Percentiles rank a stretch among this genome's conserved stretches.
phyloP scores from a whole-genome alignment of 495 filamentous ascomycete genomes.

The Penicillium herquei region DNA sequence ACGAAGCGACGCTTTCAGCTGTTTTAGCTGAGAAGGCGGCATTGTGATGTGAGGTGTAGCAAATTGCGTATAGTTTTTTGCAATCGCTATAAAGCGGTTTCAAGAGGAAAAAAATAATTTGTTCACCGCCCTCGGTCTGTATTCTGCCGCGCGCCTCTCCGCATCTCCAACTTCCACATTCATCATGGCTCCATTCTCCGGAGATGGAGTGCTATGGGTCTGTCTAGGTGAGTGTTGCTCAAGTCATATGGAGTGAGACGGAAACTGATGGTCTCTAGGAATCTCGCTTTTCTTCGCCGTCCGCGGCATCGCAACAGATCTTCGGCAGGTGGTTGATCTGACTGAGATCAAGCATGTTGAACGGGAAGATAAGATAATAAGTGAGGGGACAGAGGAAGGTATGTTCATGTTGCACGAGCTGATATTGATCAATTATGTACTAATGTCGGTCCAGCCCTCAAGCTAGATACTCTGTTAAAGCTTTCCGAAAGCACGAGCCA shows the following conservation, averaged over 20 bases:
- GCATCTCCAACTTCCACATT: constrained; percentile 32
- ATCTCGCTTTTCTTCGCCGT: constrained; percentile 47
- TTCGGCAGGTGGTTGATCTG: constrained; percentile 45
- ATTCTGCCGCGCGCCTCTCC: constrained; percentile 39
- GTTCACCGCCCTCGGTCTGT: constrained; percentile 31
- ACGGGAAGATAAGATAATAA: constrained; percentile 44
- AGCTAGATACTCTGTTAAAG: constrained; percentile 49
- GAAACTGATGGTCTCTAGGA: constrained; percentile 24
- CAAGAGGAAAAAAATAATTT: constrained; percentile 25
- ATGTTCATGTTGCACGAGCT: neutral
- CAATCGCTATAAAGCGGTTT: neutral
- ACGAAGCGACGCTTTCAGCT: constrained; percentile 82
- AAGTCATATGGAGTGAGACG: neutral
- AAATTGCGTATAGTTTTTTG: constrained; percentile 20
- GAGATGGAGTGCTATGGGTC: constrained; percentile 45
- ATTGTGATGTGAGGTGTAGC: constrained; percentile 49
- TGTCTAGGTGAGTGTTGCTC: constrained; percentile 35
- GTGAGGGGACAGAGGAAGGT: constrained; percentile 51
- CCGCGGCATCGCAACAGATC: constrained; percentile 44
- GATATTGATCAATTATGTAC: constrained; percentile 3
- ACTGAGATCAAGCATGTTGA: constrained; percentile 50
- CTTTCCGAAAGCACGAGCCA: constrained; percentile 49
- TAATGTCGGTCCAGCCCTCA: constrained; percentile 35
- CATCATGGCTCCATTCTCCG: constrained; percentile 40
- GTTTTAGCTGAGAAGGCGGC: constrained; percentile 94